These are phyloP conservation scores for Russula vinacea DNA, from an alignment of 768 basidiomycete species.

Conservation along the genomic window DNA sequence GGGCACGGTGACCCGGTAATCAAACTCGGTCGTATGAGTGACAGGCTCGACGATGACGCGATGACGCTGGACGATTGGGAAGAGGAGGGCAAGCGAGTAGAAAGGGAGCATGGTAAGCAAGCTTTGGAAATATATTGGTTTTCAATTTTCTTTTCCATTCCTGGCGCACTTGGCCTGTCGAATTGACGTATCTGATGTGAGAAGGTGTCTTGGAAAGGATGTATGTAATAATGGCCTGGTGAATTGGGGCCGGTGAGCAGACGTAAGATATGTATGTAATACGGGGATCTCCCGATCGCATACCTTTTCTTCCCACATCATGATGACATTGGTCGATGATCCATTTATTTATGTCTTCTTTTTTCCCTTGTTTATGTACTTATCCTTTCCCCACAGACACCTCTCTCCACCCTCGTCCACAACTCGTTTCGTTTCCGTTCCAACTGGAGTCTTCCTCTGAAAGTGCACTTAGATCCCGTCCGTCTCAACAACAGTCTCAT, in stretches of 20 bases:
- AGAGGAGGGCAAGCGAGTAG: slow-evolving; percentile 13
- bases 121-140: not conserved
- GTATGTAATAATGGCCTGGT: slow-evolving; percentile 12
- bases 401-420: not conserved
- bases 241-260: not conserved
- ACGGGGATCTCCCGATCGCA: slow-evolving; percentile 23
- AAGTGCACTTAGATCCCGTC: slow-evolving; percentile 16
- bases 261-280: slow-evolving; percentile 17
- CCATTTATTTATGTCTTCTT: slow-evolving; percentile 5
- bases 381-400: not conserved
- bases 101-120: slow-evolving; percentile 18
- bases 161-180: not conserved
- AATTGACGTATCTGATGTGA: slow-evolving; percentile 1
- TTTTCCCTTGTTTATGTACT: slow-evolving; percentile 7
- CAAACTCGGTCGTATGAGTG: slow-evolving; percentile 7
- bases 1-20: not conserved
- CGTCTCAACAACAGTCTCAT: slow-evolving; percentile 14
- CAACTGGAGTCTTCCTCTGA: not conserved
- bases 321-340: slow-evolving; percentile 14
- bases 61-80: slow-evolving; percentile 27
- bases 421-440: slow-evolving; percentile 4
- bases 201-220: not conserved
- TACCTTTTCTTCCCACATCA: not conserved
- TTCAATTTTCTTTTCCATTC: slow-evolving; percentile 7
- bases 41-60: slow-evolving; percentile 20